Evolutionary conservation across 768 basidiomycete species (phyloP), one percentile per base, ranked within the genome.

Genomic region (Nidularia pulvinata): DNA sequence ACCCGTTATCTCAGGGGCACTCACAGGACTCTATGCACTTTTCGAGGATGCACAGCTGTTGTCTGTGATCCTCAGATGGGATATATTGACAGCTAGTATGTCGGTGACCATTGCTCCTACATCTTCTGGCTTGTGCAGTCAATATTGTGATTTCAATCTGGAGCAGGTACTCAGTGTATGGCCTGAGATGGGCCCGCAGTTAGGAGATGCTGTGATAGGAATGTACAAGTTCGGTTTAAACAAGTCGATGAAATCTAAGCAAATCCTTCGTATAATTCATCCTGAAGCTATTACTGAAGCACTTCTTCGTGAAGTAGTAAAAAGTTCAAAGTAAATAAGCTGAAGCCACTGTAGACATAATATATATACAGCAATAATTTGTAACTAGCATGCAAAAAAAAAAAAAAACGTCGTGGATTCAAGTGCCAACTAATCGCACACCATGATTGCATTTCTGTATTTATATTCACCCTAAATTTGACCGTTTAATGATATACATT

Each of bases 221-320:
- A 54, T 55, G 6, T 52, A 56, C 16, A 42, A 11, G n/a, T 54
- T 55, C 6, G 56, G 56, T n/a, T 48, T 57, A 7, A 43, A 51
- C 13, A n/a, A 54, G 42, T 36, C 44, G 4, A n/a, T 19, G n/a
- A 49, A 50, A 39, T 6, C 19, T 33, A 33, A 49, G 19, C 16
- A 3, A 33, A 34, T 7, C 11, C 39, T 25, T 6, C n/a, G 13
- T 35, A 33, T 52, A 7, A 34, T 52, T 30, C 43, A 14, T 6
- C 44, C 43, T 19, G 34, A 49, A 22, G 55, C 48, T 37, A 39
- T 33, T 16, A 49, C 34, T 25, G 35, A 19, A 6, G 37, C 51
- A 2, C 32, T 56, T 9, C 51, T 53, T n/a, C n/a, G n/a, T n/a
- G n/a, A n/a, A n/a, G n/a, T n/a, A n/a, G n/a, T n/a, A n/a, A n/a